phyloP scores from a whole-genome alignment of 1,139 yeast genomes.

The Sugiyamaella sp. region DNA sequence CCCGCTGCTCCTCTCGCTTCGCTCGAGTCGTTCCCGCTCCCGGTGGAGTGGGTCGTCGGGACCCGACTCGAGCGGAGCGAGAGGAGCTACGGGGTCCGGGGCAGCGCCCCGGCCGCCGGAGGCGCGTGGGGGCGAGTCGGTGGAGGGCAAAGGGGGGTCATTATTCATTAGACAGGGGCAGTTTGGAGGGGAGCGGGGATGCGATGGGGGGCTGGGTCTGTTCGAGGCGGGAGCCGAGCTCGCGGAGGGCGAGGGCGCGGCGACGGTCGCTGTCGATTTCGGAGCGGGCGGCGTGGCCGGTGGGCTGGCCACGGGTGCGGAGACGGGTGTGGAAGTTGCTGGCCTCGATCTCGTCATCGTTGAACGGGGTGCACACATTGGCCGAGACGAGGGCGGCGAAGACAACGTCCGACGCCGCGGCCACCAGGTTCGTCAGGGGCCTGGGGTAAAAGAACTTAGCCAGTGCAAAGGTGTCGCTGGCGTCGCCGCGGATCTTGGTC shows the following conservation, averaged over 20 bases:
- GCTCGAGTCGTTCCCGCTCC: background rate
- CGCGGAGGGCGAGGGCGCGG: conserved; percentile 70
- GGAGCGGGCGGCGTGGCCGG: conserved; percentile 22
- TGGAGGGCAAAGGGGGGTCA: too few relatives aligned
- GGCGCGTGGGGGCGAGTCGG: too few relatives aligned
- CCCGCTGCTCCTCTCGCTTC: background rate
- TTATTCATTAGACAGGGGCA: background rate
- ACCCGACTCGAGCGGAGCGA: background rate
- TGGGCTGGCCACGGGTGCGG: conserved; percentile 43
- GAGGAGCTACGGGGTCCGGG: background rate
- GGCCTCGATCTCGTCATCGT: conserved; percentile 70
- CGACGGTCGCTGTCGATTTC: conserved; percentile 68
- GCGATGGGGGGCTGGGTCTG: conserved; percentile 3
- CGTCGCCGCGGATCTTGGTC: conserved; percentile 68
- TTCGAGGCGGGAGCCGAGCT: conserved; percentile 20
- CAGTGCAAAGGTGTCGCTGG: conserved; percentile 84
- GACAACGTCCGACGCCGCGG: conserved; percentile 55
- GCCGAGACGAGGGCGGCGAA: conserved; percentile 57
- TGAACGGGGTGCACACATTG: conserved; percentile 65
- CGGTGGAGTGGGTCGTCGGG: background rate
- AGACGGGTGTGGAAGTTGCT: conserved; percentile 63
- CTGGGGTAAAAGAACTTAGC: conserved; percentile 78
- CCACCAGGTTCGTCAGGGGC: conserved; percentile 53
- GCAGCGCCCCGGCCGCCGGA: background rate
- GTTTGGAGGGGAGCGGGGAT: background rate